Evolutionary conservation across 2,329 filamentous ascomycete genomes (phyloP).

Genomic region (Emergomyces orientalis): DNA sequence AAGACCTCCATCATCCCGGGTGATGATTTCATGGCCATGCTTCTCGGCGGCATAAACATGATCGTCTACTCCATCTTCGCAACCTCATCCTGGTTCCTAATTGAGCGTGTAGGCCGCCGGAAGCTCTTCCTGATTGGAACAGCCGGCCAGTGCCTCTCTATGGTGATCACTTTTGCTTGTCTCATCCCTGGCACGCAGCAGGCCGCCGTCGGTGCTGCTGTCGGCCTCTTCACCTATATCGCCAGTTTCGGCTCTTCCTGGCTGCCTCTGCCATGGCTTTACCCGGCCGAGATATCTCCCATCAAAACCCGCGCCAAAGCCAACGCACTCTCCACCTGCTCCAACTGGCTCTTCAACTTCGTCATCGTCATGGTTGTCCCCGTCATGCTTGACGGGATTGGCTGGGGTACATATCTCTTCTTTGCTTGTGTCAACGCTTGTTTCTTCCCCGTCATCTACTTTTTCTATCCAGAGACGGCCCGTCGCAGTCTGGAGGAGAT

Average conservation of each 20-base stretch:
- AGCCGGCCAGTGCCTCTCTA: conserved; percentile 22
- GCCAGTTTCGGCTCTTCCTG: conserved; percentile 56
- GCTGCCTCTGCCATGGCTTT: conserved; percentile 50
- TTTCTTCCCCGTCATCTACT: conserved; percentile 23
- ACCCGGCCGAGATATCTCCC: conserved; percentile 41
- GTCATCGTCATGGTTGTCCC: conserved; percentile 28
- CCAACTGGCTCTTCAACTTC: conserved; percentile 46
- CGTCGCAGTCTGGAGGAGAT: conserved; percentile 25
- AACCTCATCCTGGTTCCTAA: conserved; percentile 41
- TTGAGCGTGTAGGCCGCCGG: conserved; percentile 36
- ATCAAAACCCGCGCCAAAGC: conserved; percentile 46
- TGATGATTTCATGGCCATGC: conserved; percentile 35
- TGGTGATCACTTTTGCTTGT: conserved; percentile 21
- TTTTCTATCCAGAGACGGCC: conserved; percentile 27
- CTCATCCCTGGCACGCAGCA: conserved; percentile 14
- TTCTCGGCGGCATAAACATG: conserved; percentile 47
- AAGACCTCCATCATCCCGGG: conserved; percentile 35
- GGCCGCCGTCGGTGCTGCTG: conserved; percentile 19
- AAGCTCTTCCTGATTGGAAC: conserved; percentile 20
- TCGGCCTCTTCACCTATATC: conserved; percentile 53
- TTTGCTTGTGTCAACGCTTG: conserved; percentile 22
- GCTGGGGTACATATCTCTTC: conserved; percentile 28
- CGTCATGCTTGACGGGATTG: conserved; percentile 22
- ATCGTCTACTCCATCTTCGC: conserved; percentile 37
- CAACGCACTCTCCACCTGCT: conserved; percentile 41